Conservation (phyloP, 306 rosid species). For the Pyrus betulifolia region DNA sequence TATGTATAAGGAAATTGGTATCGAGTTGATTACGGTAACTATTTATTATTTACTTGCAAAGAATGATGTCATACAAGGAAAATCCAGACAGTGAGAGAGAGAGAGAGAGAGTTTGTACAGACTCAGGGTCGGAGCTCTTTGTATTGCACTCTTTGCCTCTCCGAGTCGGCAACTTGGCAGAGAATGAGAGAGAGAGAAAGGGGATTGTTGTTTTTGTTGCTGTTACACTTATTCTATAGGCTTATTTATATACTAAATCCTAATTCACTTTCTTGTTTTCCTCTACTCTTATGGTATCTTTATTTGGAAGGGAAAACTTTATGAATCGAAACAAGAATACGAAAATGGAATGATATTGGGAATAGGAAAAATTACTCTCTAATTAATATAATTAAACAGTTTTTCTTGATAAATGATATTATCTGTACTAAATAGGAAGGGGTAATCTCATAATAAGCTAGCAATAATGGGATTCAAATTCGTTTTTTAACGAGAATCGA, state of each 20-base stretch:
- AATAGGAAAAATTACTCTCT: too few species aligned
- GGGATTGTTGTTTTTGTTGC: not conserved
- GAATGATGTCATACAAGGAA: conserved; percentile 13
- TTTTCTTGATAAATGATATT: too few species aligned
- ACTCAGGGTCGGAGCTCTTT: not conserved
- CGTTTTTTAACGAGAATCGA: too few species aligned
- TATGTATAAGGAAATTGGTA: conserved; percentile 3
- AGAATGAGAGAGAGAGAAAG: not conserved
- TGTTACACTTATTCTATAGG: too few species aligned
- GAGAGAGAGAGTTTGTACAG: not conserved
- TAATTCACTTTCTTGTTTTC: not conserved
- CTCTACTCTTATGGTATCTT: too few species aligned
- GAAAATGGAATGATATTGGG: too few species aligned
- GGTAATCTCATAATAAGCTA: too few species aligned
- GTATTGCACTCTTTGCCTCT: not conserved
- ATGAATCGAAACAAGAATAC: too few species aligned
- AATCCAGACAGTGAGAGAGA: not conserved
- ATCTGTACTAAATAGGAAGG: rapidly evolving
- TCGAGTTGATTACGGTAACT: conserved; percentile 16
- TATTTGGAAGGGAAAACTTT: too few species aligned
- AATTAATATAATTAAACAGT: too few species aligned
- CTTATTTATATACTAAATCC: not conserved
- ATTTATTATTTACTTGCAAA: not conserved
- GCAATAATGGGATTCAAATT: too few species aligned
- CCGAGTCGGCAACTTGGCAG: not conserved